Evolutionary conservation across 140 eudicot species (phyloP), one percentile per base, ranked within the genome.

Genomic region (Ambrosia hybrid): DNA sequence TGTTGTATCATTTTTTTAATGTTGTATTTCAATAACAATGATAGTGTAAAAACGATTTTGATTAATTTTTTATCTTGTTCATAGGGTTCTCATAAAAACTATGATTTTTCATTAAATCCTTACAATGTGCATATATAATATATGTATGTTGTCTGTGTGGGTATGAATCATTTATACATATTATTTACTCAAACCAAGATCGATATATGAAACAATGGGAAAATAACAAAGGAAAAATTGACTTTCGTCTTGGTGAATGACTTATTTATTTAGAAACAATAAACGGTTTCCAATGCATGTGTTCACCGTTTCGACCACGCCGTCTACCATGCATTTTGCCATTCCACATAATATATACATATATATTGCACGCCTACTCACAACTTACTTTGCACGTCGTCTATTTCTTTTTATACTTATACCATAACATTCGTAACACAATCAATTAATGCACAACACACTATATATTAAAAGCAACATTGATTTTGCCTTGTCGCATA

Each of bases 241-340:
- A 79, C 70, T 65, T 70, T 43, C 66, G 41, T 78, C 80, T 74
- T 59, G 80, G 65, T 70, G 53, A 57, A 79, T 75, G 70, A 49
- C 16, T 66, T 66, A 12, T 80, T 73, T 61, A 65, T 51, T 52
- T 73, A 58, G 75, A 76, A 55, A 34, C 49, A 70, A 76, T 39
- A 21, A 38, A 33, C 73, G 56, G 57, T 79, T 88, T 68, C 83
- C 87, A 70, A 85, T 64, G 90, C 79, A 62, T 53, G 65, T 89
- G 96, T 93, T 86, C 97, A 73, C 89, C 99, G 96, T 88, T 76
- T 81, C 88, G 97, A 94, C 99, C 96, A 94, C 97, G 99, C 89
- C 70, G 86, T 77, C 88, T 70, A 62, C 85, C 74, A 91, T 78
- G 87, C 77, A 72, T 79, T 63, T 65, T 82, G 73, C 77, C 80